Evolutionary conservation across 2,329 filamentous ascomycete genomes (phyloP), one percentile per base, ranked within the genome.

Genomic region (Esteya vermicola): DNA sequence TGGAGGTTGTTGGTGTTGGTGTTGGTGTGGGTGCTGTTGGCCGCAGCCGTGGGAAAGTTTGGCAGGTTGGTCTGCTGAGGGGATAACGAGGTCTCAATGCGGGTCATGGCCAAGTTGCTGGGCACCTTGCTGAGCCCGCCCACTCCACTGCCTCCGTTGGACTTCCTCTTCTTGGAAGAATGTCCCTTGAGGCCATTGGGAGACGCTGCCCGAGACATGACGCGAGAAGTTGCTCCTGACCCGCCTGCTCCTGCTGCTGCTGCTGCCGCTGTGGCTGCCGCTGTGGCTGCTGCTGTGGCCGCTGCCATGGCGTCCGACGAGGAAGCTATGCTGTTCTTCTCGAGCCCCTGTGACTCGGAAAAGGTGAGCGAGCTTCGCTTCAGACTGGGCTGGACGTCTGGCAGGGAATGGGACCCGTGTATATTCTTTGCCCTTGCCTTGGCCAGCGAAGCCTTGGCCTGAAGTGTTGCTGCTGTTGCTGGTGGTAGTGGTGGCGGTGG

Each of bases 91-190:
- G 74, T 78, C 49, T 91, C 82, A 27, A 91, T 65, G 41, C 76
- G 76, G 2, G 86, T 93, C 86, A 94, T 93, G 8, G 79, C 72
- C 49, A 93, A 60, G 14, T 74, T 78, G 16, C 72, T 76, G 1
- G 85, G 82, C 13, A 93, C 63, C 55, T 84, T 84, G 26, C 65
- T 59, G 14, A 74, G 72, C 31, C 70, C 8, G 10, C 28, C 28
- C n/a, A n/a, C n/a, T n/a, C n/a, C n/a, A n/a, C n/a, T n/a, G n/a
- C 28, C 43, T 1, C 30, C 70, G 54, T 79, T 86, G 6, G 80
- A 77, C 57, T 93, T 94, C 46, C 86, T 73, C 61, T 86, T 86
- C 65, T 93, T 94, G 33, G 75, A 70, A 26, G 68, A 67, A 2
- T 81, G 81, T 1, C 76, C 81, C 25, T 68, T 61, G 39, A 76